These are phyloP conservation scores for Nemania abortiva DNA, from an alignment of 2,329 filamentous ascomycete species.

Conservation along the genomic window DNA sequence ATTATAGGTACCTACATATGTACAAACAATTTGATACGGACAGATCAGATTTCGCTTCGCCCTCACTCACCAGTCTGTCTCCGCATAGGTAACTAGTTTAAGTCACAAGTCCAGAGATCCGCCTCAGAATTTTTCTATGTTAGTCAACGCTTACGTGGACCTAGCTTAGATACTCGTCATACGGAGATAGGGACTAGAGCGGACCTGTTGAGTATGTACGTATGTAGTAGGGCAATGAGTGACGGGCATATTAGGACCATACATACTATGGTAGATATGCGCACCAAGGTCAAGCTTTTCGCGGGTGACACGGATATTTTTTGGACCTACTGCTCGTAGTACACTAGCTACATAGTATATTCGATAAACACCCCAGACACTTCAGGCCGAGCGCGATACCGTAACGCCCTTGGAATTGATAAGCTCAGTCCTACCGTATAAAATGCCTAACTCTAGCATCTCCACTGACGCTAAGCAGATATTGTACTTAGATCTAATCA, in stretches of 20 bases:
- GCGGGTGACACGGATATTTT: background rate
- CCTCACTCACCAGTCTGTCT: background rate
- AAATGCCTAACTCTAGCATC: background rate
- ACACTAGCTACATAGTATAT: background rate
- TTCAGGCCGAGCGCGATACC: background rate
- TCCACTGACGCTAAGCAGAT: background rate
- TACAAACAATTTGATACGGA: background rate
- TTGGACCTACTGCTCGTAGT: background rate
- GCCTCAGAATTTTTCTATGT: background rate
- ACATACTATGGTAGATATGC: background rate
- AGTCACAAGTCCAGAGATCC: background rate
- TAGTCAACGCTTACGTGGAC: constrained; percentile 1
- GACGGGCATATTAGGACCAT: background rate
- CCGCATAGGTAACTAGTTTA: background rate
- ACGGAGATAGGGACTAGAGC: background rate
- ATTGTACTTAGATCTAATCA: background rate
- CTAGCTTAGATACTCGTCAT: background rate
- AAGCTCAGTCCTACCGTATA: background rate
- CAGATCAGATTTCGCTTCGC: background rate
- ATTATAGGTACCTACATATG: background rate
- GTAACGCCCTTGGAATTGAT: background rate
- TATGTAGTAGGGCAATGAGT: background rate
- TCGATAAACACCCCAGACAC: background rate
- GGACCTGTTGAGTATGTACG: background rate
- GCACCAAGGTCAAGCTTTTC: background rate